phyloP scores from a whole-genome alignment of 1,139 yeast genomes.

The Pichia sp. region DNA sequence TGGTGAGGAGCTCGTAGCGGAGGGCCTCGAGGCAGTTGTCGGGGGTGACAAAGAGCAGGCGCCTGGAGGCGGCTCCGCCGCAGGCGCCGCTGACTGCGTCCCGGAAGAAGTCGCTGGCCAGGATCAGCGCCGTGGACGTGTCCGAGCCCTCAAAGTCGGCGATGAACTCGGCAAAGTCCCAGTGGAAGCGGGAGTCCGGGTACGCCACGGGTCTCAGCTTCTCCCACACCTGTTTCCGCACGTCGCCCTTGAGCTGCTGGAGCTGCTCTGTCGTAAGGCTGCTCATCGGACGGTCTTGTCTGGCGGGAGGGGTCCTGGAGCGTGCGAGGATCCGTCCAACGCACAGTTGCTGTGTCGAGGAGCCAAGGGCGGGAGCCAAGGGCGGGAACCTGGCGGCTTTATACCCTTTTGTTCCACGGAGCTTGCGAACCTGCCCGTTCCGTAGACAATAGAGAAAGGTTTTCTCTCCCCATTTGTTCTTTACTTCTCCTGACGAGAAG shows the following conservation, averaged over 20 bases:
- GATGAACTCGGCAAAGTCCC: conserved; percentile 30
- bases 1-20: conserved; percentile 23
- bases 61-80: background rate
- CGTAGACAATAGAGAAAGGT: too few relatives aligned
- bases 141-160: conserved; percentile 31
- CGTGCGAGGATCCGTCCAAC: too few relatives aligned
- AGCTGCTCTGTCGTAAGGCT: conserved; percentile 11
- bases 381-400: too few relatives aligned
- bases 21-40: conserved; percentile 30
- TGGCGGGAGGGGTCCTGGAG: too few relatives aligned
- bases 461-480: too few relatives aligned
- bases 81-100: conserved; percentile 4
- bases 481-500: too few relatives aligned
- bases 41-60: conserved; percentile 27
- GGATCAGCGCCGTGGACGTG: conserved; percentile 18
- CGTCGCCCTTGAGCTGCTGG: conserved; percentile 25
- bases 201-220: conserved; percentile 29
- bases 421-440: too few relatives aligned
- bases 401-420: too few relatives aligned
- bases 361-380: too few relatives aligned
- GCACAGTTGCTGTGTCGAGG: too few relatives aligned
- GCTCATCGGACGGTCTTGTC: too few relatives aligned
- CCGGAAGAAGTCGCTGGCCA: conserved; percentile 18
- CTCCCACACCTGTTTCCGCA: conserved; percentile 27
- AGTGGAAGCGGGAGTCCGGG: conserved; percentile 30